Conservation (phyloP, 2,329 filamentous ascomycete species). For the Cytospora piceae region DNA sequence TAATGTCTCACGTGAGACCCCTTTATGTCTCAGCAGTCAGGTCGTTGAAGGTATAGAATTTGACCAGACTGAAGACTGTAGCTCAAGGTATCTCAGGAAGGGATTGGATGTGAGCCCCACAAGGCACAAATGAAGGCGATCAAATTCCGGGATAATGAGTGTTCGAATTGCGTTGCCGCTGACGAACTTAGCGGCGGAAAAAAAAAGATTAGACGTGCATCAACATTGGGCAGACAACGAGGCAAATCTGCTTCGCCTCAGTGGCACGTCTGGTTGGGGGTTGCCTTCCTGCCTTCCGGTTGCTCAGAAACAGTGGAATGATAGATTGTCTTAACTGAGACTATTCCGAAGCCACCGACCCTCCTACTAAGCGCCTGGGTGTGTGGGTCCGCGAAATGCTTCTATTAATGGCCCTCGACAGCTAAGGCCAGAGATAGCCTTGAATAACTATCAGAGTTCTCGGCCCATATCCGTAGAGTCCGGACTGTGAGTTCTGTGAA, state of each 20-base stretch:
- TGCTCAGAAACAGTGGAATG: neutral
- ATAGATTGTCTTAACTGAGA: neutral
- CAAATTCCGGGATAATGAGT: neutral
- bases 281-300: neutral
- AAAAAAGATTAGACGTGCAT: constrained; percentile 4
- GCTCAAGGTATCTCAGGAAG: neutral
- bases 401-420: neutral
- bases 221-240: constrained; percentile 14
- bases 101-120: neutral
- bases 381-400: neutral
- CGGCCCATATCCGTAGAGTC: neutral
- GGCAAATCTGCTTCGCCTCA: constrained; percentile 27
- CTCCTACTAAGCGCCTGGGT: neutral
- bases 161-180: neutral
- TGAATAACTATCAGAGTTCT: neutral
- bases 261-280: constrained; percentile 17
- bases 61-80: neutral
- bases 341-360: neutral
- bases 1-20: neutral
- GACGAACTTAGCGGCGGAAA: neutral
- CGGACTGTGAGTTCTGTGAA: neutral
- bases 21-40: neutral
- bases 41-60: neutral
- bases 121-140: neutral
- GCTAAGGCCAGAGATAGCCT: neutral